Conservation (phyloP, 1,284 basidiomycete genomes). For the Sanghuangporus baumii region DNA sequence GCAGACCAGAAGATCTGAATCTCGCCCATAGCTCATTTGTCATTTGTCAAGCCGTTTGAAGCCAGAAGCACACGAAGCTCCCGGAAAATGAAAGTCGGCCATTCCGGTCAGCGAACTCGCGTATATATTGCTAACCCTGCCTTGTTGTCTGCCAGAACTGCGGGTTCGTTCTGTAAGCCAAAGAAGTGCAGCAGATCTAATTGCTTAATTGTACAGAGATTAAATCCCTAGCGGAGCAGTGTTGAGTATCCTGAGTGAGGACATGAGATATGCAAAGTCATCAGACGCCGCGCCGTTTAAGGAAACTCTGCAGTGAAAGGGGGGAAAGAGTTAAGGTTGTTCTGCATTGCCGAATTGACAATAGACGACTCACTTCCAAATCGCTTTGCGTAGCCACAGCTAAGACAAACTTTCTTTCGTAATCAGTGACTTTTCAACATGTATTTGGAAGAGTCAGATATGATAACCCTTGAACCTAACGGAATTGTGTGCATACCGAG, state of each 20-base stretch:
- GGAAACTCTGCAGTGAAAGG: conserved; percentile 19
- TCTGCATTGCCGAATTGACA: conserved; percentile 4
- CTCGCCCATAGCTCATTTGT: not conserved
- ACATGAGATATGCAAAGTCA: not conserved
- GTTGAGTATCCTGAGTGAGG: not conserved
- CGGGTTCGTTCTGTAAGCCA: not conserved
- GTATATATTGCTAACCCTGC: too few species aligned
- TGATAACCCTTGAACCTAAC: not conserved
- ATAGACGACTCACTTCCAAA: conserved; percentile 49
- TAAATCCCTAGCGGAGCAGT: not conserved
- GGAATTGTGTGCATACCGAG: conserved; percentile 45
- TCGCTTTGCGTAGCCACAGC: conserved; percentile 79
- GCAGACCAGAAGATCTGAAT: not conserved
- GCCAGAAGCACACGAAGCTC: not conserved
- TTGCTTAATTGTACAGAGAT: not conserved
- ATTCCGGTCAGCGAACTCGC: too few species aligned
- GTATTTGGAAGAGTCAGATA: not conserved
- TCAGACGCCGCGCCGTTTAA: conserved; percentile 20
- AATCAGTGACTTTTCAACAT: conserved; percentile 64
- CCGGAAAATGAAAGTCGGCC: too few species aligned
- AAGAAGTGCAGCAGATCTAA: not conserved
- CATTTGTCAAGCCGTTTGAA: not conserved
- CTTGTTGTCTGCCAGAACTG: not conserved
- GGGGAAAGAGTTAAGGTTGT: not conserved
- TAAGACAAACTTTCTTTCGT: conserved; percentile 78